Percentiles rank a stretch among this genome's conserved stretches.
These are phyloP conservation scores for Mortierella sp. DNA, from an alignment of 371 early-diverging fungal species.

Conservation along the genomic window DNA sequence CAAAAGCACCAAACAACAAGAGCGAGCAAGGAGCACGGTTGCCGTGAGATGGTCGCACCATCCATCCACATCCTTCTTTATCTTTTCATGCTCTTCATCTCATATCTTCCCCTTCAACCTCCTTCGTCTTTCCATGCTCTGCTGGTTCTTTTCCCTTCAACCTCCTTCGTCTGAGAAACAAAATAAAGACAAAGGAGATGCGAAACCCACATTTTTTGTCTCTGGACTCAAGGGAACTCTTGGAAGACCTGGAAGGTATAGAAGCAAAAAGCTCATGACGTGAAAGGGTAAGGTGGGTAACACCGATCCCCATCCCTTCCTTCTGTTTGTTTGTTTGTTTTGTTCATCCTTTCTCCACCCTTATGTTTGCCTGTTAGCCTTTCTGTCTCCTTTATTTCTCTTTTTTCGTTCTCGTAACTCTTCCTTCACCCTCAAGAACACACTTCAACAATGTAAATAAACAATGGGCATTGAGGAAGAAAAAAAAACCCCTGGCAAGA, in stretches of 20 bases:
- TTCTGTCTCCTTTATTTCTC: neutral
- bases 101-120: too few relatives aligned
- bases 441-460: neutral
- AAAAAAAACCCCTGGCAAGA: too few relatives aligned
- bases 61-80: neutral
- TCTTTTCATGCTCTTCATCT: neutral
- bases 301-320: neutral
- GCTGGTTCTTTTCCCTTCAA: too few relatives aligned
- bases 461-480: too few relatives aligned
- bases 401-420: neutral
- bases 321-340: too few relatives aligned
- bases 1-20: neutral
- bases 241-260: neutral
- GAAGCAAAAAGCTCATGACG: neutral
- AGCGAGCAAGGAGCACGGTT: constrained; percentile 4
- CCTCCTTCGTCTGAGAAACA: neutral
- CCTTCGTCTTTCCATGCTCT: too few relatives aligned
- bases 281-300: neutral
- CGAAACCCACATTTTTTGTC: neutral
- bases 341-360: neutral
- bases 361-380: neutral
- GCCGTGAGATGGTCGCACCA: neutral
- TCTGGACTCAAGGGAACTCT: neutral
- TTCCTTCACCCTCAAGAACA: neutral
- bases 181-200: neutral